Percentiles rank a stretch among this genome's conserved stretches.
Conservation (phyloP, 768 basidiomycete species). For the Kwoniella mangroviensis region DNA sequence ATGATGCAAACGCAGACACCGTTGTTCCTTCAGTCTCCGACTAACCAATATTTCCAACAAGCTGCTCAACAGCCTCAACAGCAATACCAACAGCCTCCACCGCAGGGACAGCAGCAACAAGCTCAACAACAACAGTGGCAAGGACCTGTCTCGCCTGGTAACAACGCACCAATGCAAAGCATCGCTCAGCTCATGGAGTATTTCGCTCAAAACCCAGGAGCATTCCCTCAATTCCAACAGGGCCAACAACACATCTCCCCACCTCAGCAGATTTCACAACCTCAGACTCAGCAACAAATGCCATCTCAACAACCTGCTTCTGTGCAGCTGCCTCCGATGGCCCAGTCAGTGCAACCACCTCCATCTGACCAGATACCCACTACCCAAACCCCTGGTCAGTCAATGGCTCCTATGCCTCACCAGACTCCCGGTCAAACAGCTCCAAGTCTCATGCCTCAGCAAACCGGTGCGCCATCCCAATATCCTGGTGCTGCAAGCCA, state of each 20-base stretch:
- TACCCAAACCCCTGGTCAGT: not conserved
- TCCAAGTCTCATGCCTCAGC: not conserved
- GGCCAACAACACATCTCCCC: conserved; percentile 17
- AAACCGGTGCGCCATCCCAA: not conserved
- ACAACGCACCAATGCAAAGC: conserved; percentile 9
- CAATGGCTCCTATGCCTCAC: not conserved
- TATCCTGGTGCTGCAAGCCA: not conserved
- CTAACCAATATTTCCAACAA: conserved; percentile 19
- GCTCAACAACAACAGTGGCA: conserved; percentile 14
- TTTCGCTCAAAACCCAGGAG: conserved; percentile 20
- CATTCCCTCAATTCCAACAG: conserved; percentile 26
- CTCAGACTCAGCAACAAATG: conserved; percentile 1
- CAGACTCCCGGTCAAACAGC: conserved; percentile 4
- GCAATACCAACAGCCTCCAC: conserved; percentile 16
- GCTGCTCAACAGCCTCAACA: conserved; percentile 15
- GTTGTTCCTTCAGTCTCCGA: conserved; percentile 6
- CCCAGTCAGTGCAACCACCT: not conserved
- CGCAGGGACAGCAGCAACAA: conserved; percentile 11
- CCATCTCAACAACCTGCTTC: not conserved
- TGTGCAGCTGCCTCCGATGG: conserved; percentile 3
- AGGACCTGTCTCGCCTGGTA: conserved; percentile 9
- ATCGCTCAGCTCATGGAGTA: conserved; percentile 28
- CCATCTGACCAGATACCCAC: conserved; percentile 2
- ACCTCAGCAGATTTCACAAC: conserved; percentile 1
- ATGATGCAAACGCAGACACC: conserved; percentile 24